Evolutionary conservation across 2,329 filamentous ascomycete genomes (phyloP).

Genomic region (Penicillium hesseltinei): DNA sequence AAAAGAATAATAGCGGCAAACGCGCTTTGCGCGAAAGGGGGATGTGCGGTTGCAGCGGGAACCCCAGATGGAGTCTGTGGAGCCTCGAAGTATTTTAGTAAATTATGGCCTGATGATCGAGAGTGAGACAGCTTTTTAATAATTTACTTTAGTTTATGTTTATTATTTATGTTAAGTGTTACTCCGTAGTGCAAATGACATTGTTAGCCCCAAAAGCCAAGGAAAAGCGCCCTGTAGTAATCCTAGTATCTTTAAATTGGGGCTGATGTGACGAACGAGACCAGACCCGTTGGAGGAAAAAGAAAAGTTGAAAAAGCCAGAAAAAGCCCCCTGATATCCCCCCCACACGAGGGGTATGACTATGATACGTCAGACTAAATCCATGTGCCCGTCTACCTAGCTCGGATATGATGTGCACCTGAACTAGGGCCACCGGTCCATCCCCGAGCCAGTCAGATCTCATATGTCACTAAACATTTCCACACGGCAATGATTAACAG

Average conservation of each 20-base stretch:
- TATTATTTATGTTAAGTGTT: neutral
- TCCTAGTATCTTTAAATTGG: slow-evolving; percentile 1
- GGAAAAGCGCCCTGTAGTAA: neutral
- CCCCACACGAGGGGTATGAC: slow-evolving; percentile 7
- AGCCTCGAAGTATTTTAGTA: slow-evolving; percentile 8
- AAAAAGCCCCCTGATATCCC: slow-evolving; percentile 6
- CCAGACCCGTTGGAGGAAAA: slow-evolving; percentile 6
- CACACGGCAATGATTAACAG: neutral
- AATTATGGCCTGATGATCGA: slow-evolving; percentile 16
- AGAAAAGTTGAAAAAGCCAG: neutral
- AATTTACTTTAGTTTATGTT: neutral
- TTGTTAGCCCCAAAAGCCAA: neutral
- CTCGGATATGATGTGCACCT: slow-evolving; percentile 17
- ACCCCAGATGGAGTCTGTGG: slow-evolving; percentile 28
- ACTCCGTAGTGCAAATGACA: too few relatives aligned
- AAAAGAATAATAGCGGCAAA: slow-evolving; percentile 33
- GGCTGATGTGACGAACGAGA: slow-evolving; percentile 13
- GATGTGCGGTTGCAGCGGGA: slow-evolving; percentile 36
- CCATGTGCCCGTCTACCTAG: slow-evolving; percentile 11
- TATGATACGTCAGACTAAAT: slow-evolving; percentile 20
- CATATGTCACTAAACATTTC: neutral
- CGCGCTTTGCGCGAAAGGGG: slow-evolving; percentile 38
- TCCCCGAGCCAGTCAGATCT: slow-evolving; percentile 20
- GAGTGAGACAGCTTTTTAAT: neutral
- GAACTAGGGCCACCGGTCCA: slow-evolving; percentile 4